Conservation (phyloP, 768 basidiomycete genomes). For the Cyclocybe cylindracea region DNA sequence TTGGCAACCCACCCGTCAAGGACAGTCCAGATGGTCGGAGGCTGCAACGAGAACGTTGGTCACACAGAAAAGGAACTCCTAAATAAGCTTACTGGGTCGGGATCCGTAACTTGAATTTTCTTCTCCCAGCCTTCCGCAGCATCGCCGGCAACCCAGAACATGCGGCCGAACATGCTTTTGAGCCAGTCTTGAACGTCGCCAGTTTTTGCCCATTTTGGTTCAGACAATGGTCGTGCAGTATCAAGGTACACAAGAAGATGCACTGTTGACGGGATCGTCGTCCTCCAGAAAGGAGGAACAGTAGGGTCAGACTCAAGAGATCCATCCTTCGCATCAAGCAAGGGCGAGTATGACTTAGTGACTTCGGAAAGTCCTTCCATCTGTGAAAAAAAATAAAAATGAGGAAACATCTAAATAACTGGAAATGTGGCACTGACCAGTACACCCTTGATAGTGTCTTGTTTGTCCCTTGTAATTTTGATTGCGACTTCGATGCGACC, state of each 20-base stretch:
- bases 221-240: constrained; percentile 83
- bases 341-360: constrained; percentile 67
- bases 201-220: constrained; percentile 96
- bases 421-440: constrained; percentile 45
- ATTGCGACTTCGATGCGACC: constrained; percentile 85
- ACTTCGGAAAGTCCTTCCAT: constrained; percentile 74
- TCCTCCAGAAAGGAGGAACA: constrained; percentile 72
- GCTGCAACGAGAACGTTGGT: constrained; percentile 43
- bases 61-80: neutral
- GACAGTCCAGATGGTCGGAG: constrained; percentile 89
- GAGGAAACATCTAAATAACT: constrained; percentile 5
- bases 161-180: constrained; percentile 82
- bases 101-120: constrained; percentile 89
- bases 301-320: constrained; percentile 53
- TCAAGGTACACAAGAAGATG: constrained; percentile 83
- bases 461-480: constrained; percentile 55
- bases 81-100: constrained; percentile 78
- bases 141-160: constrained; percentile 85
- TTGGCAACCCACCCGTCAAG: constrained; percentile 89
- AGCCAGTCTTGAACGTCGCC: constrained; percentile 96
- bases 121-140: constrained; percentile 93
- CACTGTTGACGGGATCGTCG: constrained; percentile 51
- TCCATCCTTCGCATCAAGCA: constrained; percentile 47
- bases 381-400: constrained; percentile 36
- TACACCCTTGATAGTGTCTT: constrained; percentile 68